Base-by-base conservation (phyloP, 2,329 filamentous ascomycete genomes). In the Tetracladium maxilliforme region DNA sequence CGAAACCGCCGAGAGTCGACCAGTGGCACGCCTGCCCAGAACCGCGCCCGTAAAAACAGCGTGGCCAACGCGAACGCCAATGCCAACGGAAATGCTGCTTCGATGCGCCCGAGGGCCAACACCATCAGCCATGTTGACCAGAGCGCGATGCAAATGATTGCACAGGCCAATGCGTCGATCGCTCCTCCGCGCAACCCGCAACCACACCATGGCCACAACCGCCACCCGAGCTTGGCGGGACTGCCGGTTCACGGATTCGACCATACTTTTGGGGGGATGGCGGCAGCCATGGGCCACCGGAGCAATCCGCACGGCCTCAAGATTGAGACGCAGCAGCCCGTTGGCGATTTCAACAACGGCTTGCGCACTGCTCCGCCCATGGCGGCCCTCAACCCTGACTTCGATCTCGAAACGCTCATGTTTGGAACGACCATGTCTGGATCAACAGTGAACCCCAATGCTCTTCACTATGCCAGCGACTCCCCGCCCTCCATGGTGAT, bases 81-180 rank as follows among this genome's bases (percentile, higher is more conserved):
- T 25, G 45, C 52, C 22, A 63, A 58, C 37, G 61, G 54, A 25
- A 47, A 56, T 16, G 52, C 58, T 27, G 60, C 63, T 26, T 61
- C 64, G 9, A 86, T 87, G 70, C 69, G 90, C 36, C 90, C 87
- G 13, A 66, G 90, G 40, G 87, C 90, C 27, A 95, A 95, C 47
- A 98, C 90, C 19, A 92, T 98, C 43, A 90, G 86, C 44, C 86
- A 95, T 48, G 72, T 95, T 29, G 90, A 94, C 46, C 68, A 70
- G 29, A 62, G 64, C 27, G 70, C 75, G 20, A 67, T 92, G 47
- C 80, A 76, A 39, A 68, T 90, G 52, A 62, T 81, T 34, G 68
- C 69, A 24, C 57, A 66, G 9, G 64, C 65, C 25, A 71, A 67
- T 40, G 43, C 44, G 7, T 42, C 25, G 14, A 33, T 44, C n/a